Percentiles rank a stretch among this genome's conserved stretches.
Conservation (phyloP, 805 yeast genomes). For the Yamadazyma nakazawae region DNA sequence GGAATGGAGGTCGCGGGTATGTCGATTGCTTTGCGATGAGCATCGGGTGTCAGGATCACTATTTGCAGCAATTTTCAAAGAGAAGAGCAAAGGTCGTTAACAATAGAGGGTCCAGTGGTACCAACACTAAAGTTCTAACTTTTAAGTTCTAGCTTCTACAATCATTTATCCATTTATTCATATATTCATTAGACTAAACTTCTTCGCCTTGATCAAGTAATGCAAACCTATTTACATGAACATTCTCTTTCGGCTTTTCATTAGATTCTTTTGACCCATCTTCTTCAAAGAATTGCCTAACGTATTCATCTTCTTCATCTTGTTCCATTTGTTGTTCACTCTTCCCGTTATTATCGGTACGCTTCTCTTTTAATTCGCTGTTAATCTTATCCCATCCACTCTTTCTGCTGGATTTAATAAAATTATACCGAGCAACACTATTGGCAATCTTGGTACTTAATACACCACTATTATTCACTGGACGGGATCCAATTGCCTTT, state of each 20-base stretch:
- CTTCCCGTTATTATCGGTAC: conserved; percentile 7
- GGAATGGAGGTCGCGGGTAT: not conserved
- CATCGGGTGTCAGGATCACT: not conserved
- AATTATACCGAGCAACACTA: conserved; percentile 61
- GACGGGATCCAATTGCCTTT: conserved; percentile 33
- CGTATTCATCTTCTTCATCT: conserved; percentile 37
- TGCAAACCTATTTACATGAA: conserved; percentile 26
- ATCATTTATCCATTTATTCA: not conserved
- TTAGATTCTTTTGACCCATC: conserved; percentile 7
- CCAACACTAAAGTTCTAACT: not conserved
- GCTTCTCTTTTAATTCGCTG: conserved; percentile 5
- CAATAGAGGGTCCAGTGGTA: not conserved
- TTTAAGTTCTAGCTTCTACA: too few relatives aligned
- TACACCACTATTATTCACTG: conserved; percentile 50
- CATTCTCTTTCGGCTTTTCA: not conserved
- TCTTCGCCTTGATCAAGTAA: conserved; percentile 35
- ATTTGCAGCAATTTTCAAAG: not conserved
- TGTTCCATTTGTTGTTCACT: conserved; percentile 25
- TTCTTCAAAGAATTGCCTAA: conserved; percentile 26
- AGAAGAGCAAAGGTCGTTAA: not conserved
- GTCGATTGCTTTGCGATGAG: not conserved
- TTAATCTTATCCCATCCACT: conserved; percentile 70
- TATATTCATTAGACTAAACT: conserved; percentile 7
- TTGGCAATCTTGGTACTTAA: conserved; percentile 60
- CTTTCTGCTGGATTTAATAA: conserved; percentile 60